Conservation (phyloP, 2,329 filamentous ascomycete species). For the Colletotrichum melonis region DNA sequence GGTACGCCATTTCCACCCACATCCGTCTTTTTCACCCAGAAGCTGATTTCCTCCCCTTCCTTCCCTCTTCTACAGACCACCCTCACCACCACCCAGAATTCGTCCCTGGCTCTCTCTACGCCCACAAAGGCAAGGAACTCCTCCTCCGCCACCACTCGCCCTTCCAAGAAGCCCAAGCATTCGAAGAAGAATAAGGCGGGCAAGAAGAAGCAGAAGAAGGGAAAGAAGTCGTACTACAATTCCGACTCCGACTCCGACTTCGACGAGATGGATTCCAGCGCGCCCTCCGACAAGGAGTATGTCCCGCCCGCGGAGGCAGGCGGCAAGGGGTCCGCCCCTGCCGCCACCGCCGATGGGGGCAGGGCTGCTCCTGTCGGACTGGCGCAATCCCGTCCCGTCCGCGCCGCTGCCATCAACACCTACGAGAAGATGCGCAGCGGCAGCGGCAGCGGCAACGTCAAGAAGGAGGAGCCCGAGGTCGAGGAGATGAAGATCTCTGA, state of each 20-base stretch:
- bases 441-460: background rate
- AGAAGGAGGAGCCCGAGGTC: background rate
- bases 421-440: slow-evolving; percentile 26
- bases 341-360: background rate
- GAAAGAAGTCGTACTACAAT: background rate
- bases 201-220: background rate
- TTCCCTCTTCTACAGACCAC: background rate
- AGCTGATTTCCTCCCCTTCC: background rate
- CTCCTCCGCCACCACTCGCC: background rate
- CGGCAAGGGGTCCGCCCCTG: background rate
- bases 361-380: slow-evolving; percentile 5
- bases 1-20: background rate
- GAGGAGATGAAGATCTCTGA: background rate
- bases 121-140: background rate
- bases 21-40: background rate
- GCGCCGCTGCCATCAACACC: slow-evolving; percentile 22
- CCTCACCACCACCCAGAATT: background rate
- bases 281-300: slow-evolving; percentile 14
- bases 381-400: slow-evolving; percentile 31
- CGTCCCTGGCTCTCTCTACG: background rate
- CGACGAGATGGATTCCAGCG: background rate
- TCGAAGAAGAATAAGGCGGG: background rate
- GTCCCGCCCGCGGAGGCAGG: background rate
- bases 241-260: slow-evolving; percentile 3
- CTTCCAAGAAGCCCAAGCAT: background rate